Evolutionary conservation across 148 eudicot genomes (phyloP), one percentile per base, ranked within the genome.

Genomic region (Fagopyrum homotropicum): DNA sequence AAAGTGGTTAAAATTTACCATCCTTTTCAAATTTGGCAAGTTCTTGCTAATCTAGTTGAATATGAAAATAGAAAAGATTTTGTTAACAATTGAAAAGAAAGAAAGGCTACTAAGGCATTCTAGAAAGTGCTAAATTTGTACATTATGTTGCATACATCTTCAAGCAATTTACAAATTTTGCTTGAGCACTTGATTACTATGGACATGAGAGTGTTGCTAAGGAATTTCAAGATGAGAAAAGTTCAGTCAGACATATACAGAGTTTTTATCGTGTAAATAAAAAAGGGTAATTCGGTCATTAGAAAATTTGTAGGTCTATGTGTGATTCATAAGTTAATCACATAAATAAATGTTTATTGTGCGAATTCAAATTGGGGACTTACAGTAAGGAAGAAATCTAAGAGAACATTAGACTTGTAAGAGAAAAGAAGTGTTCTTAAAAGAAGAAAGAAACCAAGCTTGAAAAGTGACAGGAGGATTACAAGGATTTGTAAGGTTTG

Each of bases 321-420:
- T 48, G 10, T 48, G 51, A 48, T 48, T 8, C 7, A 48, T 8
- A 22, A 22, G 26, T 22, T 22, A 22, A 0, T 22, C 26, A 22
- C 26, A 26, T 9, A 35, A 29, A 63, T 8, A 11, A 4, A 64
- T 64, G 70, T 35, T 35, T 64, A 15, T 35, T 47, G 49, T 80
- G 78, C 86, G 92, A 97, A 77, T 92, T 89, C 79, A 22, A 92
- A 95, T 48, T 95, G 99, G 99, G 99, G 99, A 0, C 82, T 89
- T 55, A 86, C 82, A 64, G 91, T 95, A 22, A 83, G 90, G 79
- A 90, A 81, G 74, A 95, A 95, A 72, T 86, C 91, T 12, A 94
- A 90, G 80, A 90, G 83, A 76, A 72, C 86, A 72, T 69, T 85
- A 66, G 87, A 88, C 74, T 75, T 95, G 77, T 87, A 92, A 0